Evolutionary conservation across 768 basidiomycete species (phyloP).

Genomic region (Suillus subalutaceus): DNA sequence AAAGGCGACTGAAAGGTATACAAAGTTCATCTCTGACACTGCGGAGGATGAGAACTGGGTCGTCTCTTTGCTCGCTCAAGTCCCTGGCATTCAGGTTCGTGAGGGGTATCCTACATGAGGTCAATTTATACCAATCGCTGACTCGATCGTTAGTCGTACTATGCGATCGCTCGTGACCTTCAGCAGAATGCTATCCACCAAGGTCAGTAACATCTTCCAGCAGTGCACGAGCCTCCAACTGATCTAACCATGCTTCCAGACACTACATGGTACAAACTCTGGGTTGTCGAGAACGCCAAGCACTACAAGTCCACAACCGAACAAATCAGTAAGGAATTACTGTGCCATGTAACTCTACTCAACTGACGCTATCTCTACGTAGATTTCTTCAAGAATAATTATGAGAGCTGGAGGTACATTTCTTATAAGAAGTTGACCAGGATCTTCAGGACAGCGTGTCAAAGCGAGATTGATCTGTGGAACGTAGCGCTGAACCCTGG

Average conservation of each 20-base stretch:
- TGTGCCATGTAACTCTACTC: background rate
- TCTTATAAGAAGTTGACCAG: slow-evolving; percentile 1
- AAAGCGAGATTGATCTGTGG: slow-evolving; percentile 9
- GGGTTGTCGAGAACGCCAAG: slow-evolving; percentile 3
- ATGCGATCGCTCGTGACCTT: background rate
- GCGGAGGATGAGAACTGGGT: slow-evolving; percentile 16
- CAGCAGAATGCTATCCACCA: background rate
- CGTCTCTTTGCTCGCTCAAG: slow-evolving; percentile 14
- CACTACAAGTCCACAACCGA: background rate
- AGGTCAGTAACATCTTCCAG: background rate
- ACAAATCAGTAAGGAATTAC: background rate
- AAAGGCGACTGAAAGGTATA: slow-evolving; percentile 10
- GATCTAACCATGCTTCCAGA: background rate
- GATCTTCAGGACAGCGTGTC: slow-evolving; percentile 1
- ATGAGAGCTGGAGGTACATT: background rate
- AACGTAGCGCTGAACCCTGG: background rate
- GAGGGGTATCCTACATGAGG: background rate
- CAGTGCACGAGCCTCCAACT: background rate
- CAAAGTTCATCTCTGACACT: slow-evolving; percentile 14
- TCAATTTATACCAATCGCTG: background rate
- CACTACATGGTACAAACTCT: slow-evolving; percentile 1
- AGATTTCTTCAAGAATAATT: slow-evolving; percentile 8
- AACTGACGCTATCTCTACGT: background rate
- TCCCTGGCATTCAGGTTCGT: slow-evolving; percentile 19
- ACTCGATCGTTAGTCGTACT: background rate